Evolutionary conservation across 2,329 filamentous ascomycete species (phyloP).

Genomic region (Trichoderma sp.): DNA sequence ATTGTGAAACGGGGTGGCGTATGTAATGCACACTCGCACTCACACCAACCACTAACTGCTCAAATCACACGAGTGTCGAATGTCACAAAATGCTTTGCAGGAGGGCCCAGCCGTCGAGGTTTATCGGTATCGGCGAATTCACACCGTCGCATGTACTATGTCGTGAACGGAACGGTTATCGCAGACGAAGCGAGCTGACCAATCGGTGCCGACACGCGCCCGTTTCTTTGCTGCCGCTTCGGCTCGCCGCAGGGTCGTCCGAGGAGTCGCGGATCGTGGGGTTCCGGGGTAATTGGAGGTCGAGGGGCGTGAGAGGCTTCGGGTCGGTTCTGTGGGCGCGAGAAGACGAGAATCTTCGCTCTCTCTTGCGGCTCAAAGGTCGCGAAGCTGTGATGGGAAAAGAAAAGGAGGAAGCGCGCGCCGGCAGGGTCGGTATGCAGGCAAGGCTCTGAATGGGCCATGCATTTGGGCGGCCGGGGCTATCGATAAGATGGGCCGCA

Average conservation of each 20-base stretch:
- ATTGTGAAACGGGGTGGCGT: neutral
- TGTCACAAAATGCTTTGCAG: neutral
- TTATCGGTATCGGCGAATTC: neutral
- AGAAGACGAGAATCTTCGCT: neutral
- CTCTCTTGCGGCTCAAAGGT: neutral
- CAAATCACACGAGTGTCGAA: neutral
- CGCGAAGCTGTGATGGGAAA: neutral
- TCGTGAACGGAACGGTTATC: neutral
- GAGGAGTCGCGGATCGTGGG: neutral
- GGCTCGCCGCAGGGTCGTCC: neutral
- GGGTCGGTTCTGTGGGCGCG: neutral
- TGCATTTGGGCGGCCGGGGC: neutral
- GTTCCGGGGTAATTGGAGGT: neutral
- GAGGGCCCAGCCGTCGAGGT: neutral
- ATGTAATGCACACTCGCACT: neutral
- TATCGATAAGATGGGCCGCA: constrained; percentile 19
- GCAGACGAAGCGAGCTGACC: neutral
- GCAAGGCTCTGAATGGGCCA: neutral
- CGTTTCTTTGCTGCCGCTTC: neutral
- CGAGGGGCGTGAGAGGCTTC: neutral
- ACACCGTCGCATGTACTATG: neutral
- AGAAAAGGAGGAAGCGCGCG: constrained; percentile 7
- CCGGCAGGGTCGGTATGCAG: constrained; percentile 23
- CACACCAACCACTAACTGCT: neutral
- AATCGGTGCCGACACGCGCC: constrained; percentile 8